Base-by-base conservation (phyloP, 2,329 filamentous ascomycete genomes). In the Venturia oleaginea region DNA sequence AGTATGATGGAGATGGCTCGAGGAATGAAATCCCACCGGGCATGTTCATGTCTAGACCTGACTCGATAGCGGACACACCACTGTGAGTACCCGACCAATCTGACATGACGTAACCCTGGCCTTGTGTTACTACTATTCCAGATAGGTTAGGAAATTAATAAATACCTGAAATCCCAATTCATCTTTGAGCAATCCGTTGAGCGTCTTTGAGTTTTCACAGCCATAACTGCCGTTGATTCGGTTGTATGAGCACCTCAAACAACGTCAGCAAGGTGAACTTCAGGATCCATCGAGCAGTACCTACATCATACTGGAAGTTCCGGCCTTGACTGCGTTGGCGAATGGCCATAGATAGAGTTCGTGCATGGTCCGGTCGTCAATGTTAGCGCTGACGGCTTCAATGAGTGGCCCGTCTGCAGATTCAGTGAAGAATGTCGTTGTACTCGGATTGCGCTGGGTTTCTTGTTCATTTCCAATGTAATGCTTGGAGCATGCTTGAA, bases 261-360 rank as follows among this genome's bases (percentile, higher is more conserved):
- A 67, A 79, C 76, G 63, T 73, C 75, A 69, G 80, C 81, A 66
- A 77, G 72, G 69, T 79, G 64, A 78, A 78, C 1, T 76, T 76
- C 22, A 27, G 4, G 22, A 15, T 10, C 27, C 11, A 7, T 13
- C 10, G 22, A 27, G 13, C 15, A 24, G 8, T 15, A 51, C 13
- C 2, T 27, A 51, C 79, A 82, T 82, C n/a, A 81, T 70, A 1
- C 76, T 76, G 17, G 77, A 72, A 59, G 88, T 86, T 15, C 88
- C 87, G 11, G 87, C 87, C 63, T 80, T 80, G 64, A 91, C 83
- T 1, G 86, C 86, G 70, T 92, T 87, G 37, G 83, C 86, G 70
- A 92, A 92, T 0, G 89, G 89, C 89, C 89, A 92, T 30, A 87
- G 78, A 71, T 91, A 92, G 5, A 90, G 75, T 73, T 92, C 89